A percentile compares a stretch with the other conserved stretches of the same genome.
These are phyloP conservation scores for Neurospora sp. DNA, from an alignment of 495 filamentous ascomycete genomes.

Conservation along the genomic window DNA sequence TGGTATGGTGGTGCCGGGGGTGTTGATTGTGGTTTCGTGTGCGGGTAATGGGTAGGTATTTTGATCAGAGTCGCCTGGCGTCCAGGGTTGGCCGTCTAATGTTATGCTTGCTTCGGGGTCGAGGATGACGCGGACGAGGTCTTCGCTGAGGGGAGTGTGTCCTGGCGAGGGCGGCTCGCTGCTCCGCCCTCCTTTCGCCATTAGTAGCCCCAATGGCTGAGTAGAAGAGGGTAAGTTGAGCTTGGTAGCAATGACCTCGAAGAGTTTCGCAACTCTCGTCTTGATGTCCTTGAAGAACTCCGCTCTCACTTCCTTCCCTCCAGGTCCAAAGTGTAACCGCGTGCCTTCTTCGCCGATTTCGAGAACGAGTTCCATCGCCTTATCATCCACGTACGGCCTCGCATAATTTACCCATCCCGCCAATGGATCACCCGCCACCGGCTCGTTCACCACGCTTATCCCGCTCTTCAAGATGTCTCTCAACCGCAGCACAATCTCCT, in stretches of 20 bases:
- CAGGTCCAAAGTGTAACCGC: constrained; percentile 41
- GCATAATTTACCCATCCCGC: constrained; percentile 65
- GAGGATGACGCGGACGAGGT: constrained; percentile 56
- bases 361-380: constrained; percentile 60
- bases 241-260: constrained; percentile 74
- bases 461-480: constrained; percentile 82
- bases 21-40: constrained; percentile 1
- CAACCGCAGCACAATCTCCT: constrained; percentile 74
- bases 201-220: constrained; percentile 57
- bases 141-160: constrained; percentile 60
- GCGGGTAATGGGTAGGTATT: background rate
- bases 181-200: constrained; percentile 42
- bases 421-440: constrained; percentile 20
- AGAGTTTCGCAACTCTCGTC: constrained; percentile 57
- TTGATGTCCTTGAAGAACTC: constrained; percentile 64
- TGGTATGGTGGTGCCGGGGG: constrained; percentile 13
- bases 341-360: constrained; percentile 66
- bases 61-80: constrained; percentile 13
- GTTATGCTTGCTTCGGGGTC: constrained; percentile 57
- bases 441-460: constrained; percentile 50
- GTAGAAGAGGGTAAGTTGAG: constrained; percentile 55
- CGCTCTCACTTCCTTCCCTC: constrained; percentile 23
- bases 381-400: constrained; percentile 72
- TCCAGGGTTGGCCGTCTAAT: constrained; percentile 53
- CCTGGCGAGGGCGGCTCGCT: constrained; percentile 53